Percentiles rank a stretch among this genome's conserved stretches.
Evolutionary conservation across 768 basidiomycete species (phyloP).

Genomic region (Lentinula sp.): DNA sequence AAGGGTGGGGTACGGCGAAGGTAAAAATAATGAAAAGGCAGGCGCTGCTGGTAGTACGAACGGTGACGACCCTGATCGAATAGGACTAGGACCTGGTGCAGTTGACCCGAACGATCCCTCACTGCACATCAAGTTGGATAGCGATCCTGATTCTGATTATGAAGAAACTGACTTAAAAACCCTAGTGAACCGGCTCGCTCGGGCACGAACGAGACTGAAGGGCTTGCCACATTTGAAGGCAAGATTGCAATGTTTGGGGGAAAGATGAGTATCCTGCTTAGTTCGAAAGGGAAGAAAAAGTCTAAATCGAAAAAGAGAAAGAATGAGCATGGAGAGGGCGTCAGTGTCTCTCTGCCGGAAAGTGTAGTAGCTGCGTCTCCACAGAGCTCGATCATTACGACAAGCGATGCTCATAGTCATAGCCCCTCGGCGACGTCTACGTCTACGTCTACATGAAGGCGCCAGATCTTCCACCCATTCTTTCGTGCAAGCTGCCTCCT

Average conservation of each 20-base stretch:
- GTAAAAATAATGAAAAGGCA: neutral
- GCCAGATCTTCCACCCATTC: neutral
- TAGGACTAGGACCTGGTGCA: neutral
- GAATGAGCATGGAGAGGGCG: neutral
- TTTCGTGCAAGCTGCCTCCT: too few relatives aligned
- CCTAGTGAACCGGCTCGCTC: neutral
- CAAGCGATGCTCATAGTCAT: neutral
- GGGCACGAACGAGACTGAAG: neutral
- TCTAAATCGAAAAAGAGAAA: neutral
- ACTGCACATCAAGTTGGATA: neutral
- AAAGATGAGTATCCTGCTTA: neutral
- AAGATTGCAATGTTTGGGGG: conserved; percentile 4
- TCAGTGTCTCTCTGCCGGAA: neutral
- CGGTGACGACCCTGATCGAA: neutral
- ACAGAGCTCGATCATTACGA: neutral
- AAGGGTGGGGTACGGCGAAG: neutral
- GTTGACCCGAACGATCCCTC: neutral
- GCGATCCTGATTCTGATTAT: neutral
- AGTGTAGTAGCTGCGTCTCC: neutral
- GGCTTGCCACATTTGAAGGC: neutral
- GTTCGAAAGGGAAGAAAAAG: neutral
- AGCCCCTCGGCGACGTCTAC: neutral
- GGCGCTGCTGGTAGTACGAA: too few relatives aligned
- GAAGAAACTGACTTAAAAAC: neutral
- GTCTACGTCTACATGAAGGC: neutral